Base-by-base conservation (phyloP, 1,284 basidiomycete genomes). In the Puccinia horiana region DNA sequence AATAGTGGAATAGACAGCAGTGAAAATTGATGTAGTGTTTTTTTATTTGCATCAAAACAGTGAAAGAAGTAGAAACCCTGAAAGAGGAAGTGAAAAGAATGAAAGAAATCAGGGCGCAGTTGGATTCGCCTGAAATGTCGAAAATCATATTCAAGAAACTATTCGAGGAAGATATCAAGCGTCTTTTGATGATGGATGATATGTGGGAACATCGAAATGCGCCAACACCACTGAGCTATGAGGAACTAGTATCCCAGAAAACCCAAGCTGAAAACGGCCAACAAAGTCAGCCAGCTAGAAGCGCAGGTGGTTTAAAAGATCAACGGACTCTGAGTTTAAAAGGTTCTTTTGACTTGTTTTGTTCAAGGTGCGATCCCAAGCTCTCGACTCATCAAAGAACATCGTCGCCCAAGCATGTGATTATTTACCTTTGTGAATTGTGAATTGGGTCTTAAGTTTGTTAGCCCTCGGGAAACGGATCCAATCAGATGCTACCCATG, bases 161-260 rank as follows among this genome's bases (percentile, higher is more conserved):
- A 12, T 99, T 96, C 89, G 90, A 92, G 83, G 87, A 90, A 0
- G 97, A 99, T 85, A 94, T 98, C 84, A 90, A 91, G 82, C 93
- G 97, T 73, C 89, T 99, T 0, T 89, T 99, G 18, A 91, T 91
- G 18, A 99, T 99, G 97, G 89, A 92, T n/a, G 96, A 98, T 85
- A 98, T 99, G 95, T 99, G 97, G 97, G 92, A 92, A 69, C 90
- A 92, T 12, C 91, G 97, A 40, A 90, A 91, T 35, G 92, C 92
- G 83, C 97, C 97, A 0, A 91, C 90, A 0, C 92, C 96, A 0
- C 90, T 99, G 47, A 91, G 94, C 82, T 95, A 92, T 85, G 91
- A 93, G 23, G 87, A 88, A 1, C 92, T 97, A 90, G 86, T 88
- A 90, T 58, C 91, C 89, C 26, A 89, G 89, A 0, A 93, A 93